Percentiles rank a stretch among this genome's conserved stretches.
Evolutionary conservation across 1,284 basidiomycete genomes (phyloP).

Genomic region (Boletellus dicymbophilus): DNA sequence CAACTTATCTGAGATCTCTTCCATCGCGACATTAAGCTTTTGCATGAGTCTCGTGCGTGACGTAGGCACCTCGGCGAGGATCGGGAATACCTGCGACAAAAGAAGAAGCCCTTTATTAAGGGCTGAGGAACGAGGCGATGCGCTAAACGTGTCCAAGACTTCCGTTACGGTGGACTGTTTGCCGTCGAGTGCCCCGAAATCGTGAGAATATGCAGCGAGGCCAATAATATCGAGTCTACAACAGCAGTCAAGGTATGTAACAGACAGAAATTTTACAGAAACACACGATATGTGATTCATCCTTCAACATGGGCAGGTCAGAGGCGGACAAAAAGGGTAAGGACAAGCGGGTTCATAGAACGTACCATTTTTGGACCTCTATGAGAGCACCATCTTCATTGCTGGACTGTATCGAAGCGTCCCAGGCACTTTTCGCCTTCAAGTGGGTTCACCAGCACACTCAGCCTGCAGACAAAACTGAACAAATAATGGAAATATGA

Average conservation of each 20-base stretch:
- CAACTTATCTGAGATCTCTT: conserved; percentile 46
- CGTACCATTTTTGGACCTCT: conserved; percentile 46
- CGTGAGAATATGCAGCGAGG: conserved; percentile 54
- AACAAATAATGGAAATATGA: neutral
- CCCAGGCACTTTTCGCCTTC: conserved; percentile 52
- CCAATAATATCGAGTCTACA: conserved; percentile 22
- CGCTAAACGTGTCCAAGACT: conserved; percentile 39
- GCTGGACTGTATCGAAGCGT: conserved; percentile 41
- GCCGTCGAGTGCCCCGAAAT: conserved; percentile 36
- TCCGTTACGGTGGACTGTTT: conserved; percentile 44
- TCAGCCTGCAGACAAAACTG: neutral
- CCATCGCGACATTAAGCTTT: conserved; percentile 42
- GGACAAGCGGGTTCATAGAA: neutral
- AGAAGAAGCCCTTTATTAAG: conserved; percentile 38
- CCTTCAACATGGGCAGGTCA: conserved; percentile 23
- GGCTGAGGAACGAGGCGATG: conserved; percentile 18
- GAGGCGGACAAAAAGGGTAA: neutral
- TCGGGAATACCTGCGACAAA: conserved; percentile 44
- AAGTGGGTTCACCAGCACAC: neutral
- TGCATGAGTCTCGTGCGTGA: conserved; percentile 34
- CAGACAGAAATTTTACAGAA: neutral
- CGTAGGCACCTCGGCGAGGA: conserved; percentile 45
- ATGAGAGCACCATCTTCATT: conserved; percentile 37
- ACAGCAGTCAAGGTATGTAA: neutral
- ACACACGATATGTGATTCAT: conserved; percentile 51